These are phyloP conservation scores for Anethum foeniculum DNA, from an alignment of 140 eudicot genomes.

Conservation along the genomic window DNA sequence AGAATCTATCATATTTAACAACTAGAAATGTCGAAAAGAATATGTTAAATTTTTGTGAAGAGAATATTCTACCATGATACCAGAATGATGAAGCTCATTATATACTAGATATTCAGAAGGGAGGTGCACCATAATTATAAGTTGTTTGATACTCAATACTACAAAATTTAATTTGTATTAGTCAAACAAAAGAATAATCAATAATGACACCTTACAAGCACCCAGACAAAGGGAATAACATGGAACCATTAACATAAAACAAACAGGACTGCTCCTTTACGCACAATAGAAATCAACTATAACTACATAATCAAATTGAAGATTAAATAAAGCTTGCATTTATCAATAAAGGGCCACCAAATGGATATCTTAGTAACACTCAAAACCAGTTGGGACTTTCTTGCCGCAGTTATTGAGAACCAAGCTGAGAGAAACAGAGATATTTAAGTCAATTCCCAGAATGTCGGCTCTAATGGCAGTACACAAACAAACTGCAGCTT, in stretches of 20 bases:
- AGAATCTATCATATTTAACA: too few species aligned
- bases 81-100: too few species aligned
- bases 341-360: not conserved
- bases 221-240: not conserved
- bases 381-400: not conserved
- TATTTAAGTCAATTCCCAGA: not conserved
- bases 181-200: not conserved
- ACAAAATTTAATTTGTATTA: too few species aligned
- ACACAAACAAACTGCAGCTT: not conserved
- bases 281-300: not conserved
- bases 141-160: not conserved
- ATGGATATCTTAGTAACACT: not conserved
- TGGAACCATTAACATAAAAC: not conserved
- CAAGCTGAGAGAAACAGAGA: not conserved
- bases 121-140: not conserved
- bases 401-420: not conserved
- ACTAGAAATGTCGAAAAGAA: too few species aligned
- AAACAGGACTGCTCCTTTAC: not conserved
- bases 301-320: too few species aligned
- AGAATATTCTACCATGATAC: too few species aligned
- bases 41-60: too few species aligned
- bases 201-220: not conserved
- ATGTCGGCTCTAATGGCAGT: not conserved
- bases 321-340: not conserved
- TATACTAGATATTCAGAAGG: not conserved